Evolutionary conservation across 2,329 filamentous ascomycete species (phyloP).

Genomic region (Sclerotiophoma versabilis): DNA sequence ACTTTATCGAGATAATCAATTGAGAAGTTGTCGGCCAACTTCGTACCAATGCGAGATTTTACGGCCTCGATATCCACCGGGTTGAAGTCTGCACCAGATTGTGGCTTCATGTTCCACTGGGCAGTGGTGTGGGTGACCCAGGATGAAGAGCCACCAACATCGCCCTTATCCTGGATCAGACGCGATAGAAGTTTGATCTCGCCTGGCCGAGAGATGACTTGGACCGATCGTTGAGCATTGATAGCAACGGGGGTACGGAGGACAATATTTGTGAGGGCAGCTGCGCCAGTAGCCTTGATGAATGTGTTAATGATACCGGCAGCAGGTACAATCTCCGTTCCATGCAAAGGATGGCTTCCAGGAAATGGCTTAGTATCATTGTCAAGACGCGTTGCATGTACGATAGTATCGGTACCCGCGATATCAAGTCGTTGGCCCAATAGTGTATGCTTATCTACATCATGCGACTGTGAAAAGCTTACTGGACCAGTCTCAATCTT

Average conservation of each 20-base stretch:
- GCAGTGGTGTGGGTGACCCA: slow-evolving; percentile 17
- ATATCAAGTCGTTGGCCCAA: slow-evolving; percentile 41
- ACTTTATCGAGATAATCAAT: slow-evolving; percentile 50
- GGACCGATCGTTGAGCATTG: slow-evolving; percentile 40
- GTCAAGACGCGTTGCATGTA: slow-evolving; percentile 44
- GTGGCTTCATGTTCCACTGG: slow-evolving; percentile 1
- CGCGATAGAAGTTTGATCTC: slow-evolving; percentile 13
- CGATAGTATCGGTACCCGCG: slow-evolving; percentile 35
- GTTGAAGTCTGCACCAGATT: background rate
- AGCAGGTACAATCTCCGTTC: slow-evolving; percentile 53
- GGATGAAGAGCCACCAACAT: slow-evolving; percentile 6
- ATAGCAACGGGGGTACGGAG: slow-evolving; percentile 48
- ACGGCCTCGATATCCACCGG: slow-evolving; percentile 32
- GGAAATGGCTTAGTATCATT: slow-evolving; percentile 51
- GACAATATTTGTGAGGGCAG: slow-evolving; percentile 39
- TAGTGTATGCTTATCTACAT: slow-evolving; percentile 47
- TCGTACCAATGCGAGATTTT: slow-evolving; percentile 34
- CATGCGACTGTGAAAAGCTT: slow-evolving; percentile 19
- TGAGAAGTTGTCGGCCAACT: slow-evolving; percentile 41
- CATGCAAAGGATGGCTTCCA: slow-evolving; percentile 48
- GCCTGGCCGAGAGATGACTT: slow-evolving; percentile 33
- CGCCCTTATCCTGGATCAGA: slow-evolving; percentile 7
- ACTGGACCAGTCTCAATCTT: slow-evolving; percentile 14
- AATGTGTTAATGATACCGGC: slow-evolving; percentile 53
- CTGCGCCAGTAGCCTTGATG: slow-evolving; percentile 38